A percentile compares a stretch with the other conserved stretches of the same genome.
These are phyloP conservation scores for Pseudoscleropodium purum DNA, from an alignment of 225 moss, liverwort and hornwort genomes.

Conservation along the genomic window DNA sequence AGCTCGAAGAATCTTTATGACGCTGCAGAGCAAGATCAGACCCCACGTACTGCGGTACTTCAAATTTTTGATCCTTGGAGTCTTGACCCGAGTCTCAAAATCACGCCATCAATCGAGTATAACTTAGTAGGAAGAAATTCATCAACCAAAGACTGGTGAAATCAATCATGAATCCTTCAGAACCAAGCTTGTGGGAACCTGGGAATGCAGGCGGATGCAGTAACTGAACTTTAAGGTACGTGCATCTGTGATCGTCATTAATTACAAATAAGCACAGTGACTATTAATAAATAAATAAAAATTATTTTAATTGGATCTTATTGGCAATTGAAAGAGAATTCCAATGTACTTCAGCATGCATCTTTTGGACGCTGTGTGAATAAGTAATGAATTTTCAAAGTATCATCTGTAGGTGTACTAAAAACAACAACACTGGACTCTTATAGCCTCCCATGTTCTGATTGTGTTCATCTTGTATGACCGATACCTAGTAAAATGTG, in stretches of 20 bases:
- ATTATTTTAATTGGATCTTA: neutral
- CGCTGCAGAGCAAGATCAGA: neutral
- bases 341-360: neutral
- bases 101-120: neutral
- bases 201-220: neutral
- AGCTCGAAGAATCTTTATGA: neutral
- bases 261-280: neutral
- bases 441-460: neutral
- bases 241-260: too few species aligned
- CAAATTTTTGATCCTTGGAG: neutral
- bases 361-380: too few species aligned
- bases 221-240: too few species aligned
- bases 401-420: rapidly evolving
- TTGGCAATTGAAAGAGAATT: neutral
- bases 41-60: neutral
- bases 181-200: too few species aligned
- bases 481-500: neutral
- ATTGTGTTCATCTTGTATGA: neutral
- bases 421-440: too few species aligned
- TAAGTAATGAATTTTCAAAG: neutral
- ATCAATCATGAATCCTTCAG: neutral
- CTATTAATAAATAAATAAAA: neutral
- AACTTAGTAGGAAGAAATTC: neutral
- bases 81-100: neutral
- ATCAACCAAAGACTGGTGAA: neutral